These are phyloP conservation scores for Pseudozyma sp. DNA, from an alignment of 1,284 basidiomycete species.

Conservation along the genomic window DNA sequence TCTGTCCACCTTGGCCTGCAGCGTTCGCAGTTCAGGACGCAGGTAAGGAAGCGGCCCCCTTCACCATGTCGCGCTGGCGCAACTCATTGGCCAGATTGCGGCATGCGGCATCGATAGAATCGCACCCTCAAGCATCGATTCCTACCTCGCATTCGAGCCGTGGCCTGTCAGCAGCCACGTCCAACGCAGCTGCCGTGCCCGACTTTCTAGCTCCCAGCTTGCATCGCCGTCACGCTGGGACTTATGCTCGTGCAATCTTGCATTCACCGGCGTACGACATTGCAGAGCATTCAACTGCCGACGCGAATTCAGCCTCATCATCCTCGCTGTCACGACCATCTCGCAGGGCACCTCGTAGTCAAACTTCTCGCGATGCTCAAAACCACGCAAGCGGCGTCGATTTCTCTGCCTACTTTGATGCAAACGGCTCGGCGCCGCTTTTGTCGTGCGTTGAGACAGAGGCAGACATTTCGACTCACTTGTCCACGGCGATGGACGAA, in stretches of 20 bases:
- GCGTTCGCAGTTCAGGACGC: neutral
- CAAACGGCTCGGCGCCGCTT: neutral
- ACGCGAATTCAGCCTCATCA: neutral
- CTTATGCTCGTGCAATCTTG: conserved; percentile 1
- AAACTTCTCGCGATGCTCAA: neutral
- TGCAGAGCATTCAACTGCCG: neutral
- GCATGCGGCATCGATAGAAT: neutral
- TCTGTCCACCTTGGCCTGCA: conserved; percentile 1
- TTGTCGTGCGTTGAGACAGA: neutral
- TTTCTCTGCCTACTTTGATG: conserved; percentile 16
- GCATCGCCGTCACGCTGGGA: conserved; percentile 9
- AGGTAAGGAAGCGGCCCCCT: neutral
- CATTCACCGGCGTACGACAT: neutral
- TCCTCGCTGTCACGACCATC: neutral
- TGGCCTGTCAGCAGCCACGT: no score
- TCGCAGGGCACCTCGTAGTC: no score
- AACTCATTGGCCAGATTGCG: conserved; percentile 11
- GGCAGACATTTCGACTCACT: neutral
- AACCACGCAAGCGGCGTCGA: neutral
- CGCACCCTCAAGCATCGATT: neutral
- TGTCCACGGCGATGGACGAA: conserved; percentile 1
- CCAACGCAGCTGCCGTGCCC: neutral
- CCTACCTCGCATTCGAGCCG: neutral
- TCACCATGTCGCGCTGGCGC: conserved; percentile 17
- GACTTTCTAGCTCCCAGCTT: conserved; percentile 34